Evolutionary conservation across 805 yeast genomes (phyloP).

Genomic region (Pichia kluyveri): DNA sequence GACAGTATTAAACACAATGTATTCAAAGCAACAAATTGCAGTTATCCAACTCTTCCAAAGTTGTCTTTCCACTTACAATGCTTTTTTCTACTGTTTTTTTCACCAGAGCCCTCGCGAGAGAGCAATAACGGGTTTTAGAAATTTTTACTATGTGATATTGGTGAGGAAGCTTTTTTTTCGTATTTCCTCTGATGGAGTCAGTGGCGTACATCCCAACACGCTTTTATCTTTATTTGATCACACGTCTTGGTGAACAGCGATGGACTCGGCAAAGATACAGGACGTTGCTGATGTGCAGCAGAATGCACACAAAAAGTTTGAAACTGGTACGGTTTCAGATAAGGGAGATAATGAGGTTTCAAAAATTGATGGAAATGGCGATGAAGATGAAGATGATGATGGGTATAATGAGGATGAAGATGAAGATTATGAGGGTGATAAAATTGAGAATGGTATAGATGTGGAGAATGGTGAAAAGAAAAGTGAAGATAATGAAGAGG

Average conservation of each 20-base stretch:
- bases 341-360: neutral
- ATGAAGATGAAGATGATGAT: conserved; percentile 20
- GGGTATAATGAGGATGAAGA: conserved; percentile 49
- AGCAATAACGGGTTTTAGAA: too few relatives aligned
- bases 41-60: neutral
- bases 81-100: neutral
- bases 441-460: neutral
- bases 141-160: too few relatives aligned
- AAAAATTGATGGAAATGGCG: neutral
- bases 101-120: neutral
- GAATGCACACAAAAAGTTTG: neutral
- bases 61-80: too few relatives aligned
- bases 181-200: neutral
- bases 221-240: neutral
- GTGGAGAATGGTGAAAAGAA: conserved; percentile 15
- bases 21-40: neutral
- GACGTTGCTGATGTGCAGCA: neutral
- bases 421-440: conserved; percentile 44
- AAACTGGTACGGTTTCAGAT: neutral
- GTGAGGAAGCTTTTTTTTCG: neutral
- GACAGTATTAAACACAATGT: neutral
- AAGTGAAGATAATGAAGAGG: conserved; percentile 30
- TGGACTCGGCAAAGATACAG: neutral
- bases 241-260: neutral
- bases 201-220: neutral